Evolutionary conservation across 768 basidiomycete species (phyloP).

Genomic region (Arthromyces matolae): DNA sequence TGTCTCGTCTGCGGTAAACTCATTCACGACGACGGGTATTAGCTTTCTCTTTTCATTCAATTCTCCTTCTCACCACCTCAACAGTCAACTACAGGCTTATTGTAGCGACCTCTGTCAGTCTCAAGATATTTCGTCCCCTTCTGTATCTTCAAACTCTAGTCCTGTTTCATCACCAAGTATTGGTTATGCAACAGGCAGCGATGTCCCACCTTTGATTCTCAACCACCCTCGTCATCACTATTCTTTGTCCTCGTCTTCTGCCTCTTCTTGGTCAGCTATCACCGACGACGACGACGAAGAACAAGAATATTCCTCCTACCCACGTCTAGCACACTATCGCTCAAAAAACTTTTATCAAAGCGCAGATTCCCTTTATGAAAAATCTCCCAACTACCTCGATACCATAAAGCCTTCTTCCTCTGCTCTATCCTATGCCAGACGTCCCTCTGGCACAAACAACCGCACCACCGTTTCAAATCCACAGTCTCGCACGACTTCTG

Average conservation of each 20-base stretch:
- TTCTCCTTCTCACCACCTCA: slow-evolving; percentile 17
- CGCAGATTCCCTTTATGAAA: slow-evolving; percentile 39
- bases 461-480: slow-evolving; percentile 55
- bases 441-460: slow-evolving; percentile 70
- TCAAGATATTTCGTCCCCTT: slow-evolving; percentile 61
- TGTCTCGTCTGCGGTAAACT: slow-evolving; percentile 71
- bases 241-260: slow-evolving; percentile 60
- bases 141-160: slow-evolving; percentile 64
- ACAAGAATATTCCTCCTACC: no score
- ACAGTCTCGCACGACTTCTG: slow-evolving; percentile 48
- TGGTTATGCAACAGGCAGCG: slow-evolving; percentile 47
- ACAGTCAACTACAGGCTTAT: slow-evolving; percentile 62
- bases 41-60: slow-evolving; percentile 22
- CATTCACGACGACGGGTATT: slow-evolving; percentile 59
- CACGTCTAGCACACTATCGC: slow-evolving; percentile 30
- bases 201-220: slow-evolving; percentile 66
- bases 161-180: slow-evolving; percentile 66
- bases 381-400: slow-evolving; percentile 36
- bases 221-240: slow-evolving; percentile 41
- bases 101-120: slow-evolving; percentile 68
- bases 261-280: slow-evolving; percentile 61
- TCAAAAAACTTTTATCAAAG: slow-evolving; percentile 32
- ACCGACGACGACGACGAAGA: slow-evolving; percentile 66
- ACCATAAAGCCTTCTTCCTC: slow-evolving; percentile 34
- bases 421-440: slow-evolving; percentile 61